Evolutionary conservation across 2,329 filamentous ascomycete genomes (phyloP), one percentile per base, ranked within the genome.

Genomic region (Ophiognomonia clavigignenti-juglandacearum): DNA sequence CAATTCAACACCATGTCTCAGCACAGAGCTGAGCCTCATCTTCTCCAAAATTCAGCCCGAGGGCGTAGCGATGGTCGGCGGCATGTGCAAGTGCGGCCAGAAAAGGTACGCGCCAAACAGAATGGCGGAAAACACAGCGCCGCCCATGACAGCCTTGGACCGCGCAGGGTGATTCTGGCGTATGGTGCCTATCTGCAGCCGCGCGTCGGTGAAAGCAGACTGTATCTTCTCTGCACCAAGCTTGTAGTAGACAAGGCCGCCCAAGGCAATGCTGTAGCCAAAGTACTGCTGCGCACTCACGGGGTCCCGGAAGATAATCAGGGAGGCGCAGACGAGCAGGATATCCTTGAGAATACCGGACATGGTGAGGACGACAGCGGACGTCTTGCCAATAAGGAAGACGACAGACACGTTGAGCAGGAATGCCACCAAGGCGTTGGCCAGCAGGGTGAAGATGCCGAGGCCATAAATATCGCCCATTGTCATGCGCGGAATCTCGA

Each of bases 371-470:
- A 86, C 83, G 44, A 87, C 75, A 45, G 82, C 84, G 4, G 82
- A 86, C n/a, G 83, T 86, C 69, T 83, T 84, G 67, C 83, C 83
- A 60, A 87, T 87, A 59, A 90, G 64, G 72, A 89, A 87, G 32
- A 90, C 86, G 22, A 89, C 85, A 3, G 86, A 88, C 39, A 89
- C 82, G 67, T 90, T 90, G 52, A 90, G 74, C 57, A 85, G 68
- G 69, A 90, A 88, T 26, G 86, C 86, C 56, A 85, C 78, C 43
- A 82, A 71, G 48, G 85, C 86, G 64, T 89, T 90, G 45, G 80
- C 66, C 58, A 88, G 68, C 58, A 90, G 82, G 13, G 78, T 83
- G 59, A 80, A 75, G 43, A 84, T 68, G 47, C 86, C 86, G 43
- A 90, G 83, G 50, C 79, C 71, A 69, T 84, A 77, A 51, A 90